Conservation (phyloP, 2,329 filamentous ascomycete species). For the Talaromyces sp. region DNA sequence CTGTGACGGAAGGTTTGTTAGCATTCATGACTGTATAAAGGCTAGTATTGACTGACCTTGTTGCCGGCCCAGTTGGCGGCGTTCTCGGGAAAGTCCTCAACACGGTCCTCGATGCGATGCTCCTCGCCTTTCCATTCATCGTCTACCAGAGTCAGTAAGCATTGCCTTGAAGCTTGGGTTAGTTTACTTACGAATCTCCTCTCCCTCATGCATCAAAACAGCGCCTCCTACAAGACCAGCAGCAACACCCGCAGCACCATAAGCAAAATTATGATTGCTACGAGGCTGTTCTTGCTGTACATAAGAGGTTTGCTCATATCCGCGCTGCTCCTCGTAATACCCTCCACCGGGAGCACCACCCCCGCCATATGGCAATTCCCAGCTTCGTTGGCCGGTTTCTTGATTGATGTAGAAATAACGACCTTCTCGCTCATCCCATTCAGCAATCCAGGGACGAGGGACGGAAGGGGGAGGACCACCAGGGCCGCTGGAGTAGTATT, state of each 20-base stretch:
- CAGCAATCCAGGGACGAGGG: slow-evolving; percentile 45
- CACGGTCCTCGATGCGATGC: slow-evolving; percentile 30
- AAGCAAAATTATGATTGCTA: slow-evolving; percentile 33
- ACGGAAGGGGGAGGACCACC: slow-evolving; percentile 18
- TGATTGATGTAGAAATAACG: slow-evolving; percentile 49
- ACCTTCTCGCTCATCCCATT: slow-evolving; percentile 41
- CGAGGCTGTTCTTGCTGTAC: slow-evolving; percentile 21
- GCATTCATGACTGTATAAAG: background rate
- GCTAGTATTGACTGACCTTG: slow-evolving; percentile 26
- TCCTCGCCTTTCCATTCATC: slow-evolving; percentile 35
- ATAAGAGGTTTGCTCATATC: slow-evolving; percentile 12
- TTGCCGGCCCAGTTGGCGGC: slow-evolving; percentile 44
- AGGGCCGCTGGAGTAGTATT: slow-evolving; percentile 13
- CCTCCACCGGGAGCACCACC: slow-evolving; percentile 25
- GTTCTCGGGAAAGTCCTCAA: slow-evolving; percentile 43
- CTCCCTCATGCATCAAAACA: slow-evolving; percentile 45
- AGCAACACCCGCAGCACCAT: slow-evolving; percentile 40
- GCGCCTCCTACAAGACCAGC: slow-evolving; percentile 45
- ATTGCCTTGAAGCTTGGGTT: background rate
- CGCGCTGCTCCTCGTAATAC: slow-evolving; percentile 19
- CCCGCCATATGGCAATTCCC: slow-evolving; percentile 32
- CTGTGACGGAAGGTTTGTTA: slow-evolving; percentile 17
- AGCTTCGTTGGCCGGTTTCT: slow-evolving; percentile 44
- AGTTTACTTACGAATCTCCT: slow-evolving; percentile 37
- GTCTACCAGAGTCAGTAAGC: slow-evolving; percentile 22